Evolutionary conservation across 768 basidiomycete genomes (phyloP), one percentile per base, ranked within the genome.

Genomic region (Podaxis pistillaris): DNA sequence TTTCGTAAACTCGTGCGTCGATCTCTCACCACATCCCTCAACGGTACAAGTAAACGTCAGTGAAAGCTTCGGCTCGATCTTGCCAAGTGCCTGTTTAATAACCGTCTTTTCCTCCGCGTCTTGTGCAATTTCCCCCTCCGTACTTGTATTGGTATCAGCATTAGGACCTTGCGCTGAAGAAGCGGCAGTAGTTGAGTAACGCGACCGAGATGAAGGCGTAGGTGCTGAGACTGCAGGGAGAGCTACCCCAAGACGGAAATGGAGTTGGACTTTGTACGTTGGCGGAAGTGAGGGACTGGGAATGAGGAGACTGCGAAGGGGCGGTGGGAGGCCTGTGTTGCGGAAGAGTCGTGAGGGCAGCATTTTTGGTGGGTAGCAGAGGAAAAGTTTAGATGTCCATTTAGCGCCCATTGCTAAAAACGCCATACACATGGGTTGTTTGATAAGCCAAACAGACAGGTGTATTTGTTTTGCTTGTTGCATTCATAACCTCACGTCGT

Each of bases 21-120:
- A 96, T 2, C 96, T 88, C 63, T 78, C 73, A 9, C 81, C 81
- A 68, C 96, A 98, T 1, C 79, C 79, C 4, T 79, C 68, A 4
- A 86, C 94, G 1, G 92, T 92, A 73, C 94, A 96, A 3, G 94
- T 96, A 69, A 96, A 94, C 0, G 90, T 90, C 41, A 96, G 78
- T 3, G 86, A 86, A 28, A 94, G 77, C 15, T 81, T 82, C 0
- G 90, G 90, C 59, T 89, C 85, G 33, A 62, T 62, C 38, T 62
- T 55, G 7, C 60, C 60, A 12, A 62, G 7, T 8, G 44, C 11
- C n/a, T 62, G 60, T 37, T 22, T 54, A 19, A 47, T 24, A 2
- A 55, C 60, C 4, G 60, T 53, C 7, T 51, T 50, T 28, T 41
- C 58, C 37, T 60, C 58, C 19, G 37, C n/a, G 13, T 9, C 37